Base-by-base conservation (phyloP, 192 early-diverging fungal species). In the Mortierella alpina region DNA sequence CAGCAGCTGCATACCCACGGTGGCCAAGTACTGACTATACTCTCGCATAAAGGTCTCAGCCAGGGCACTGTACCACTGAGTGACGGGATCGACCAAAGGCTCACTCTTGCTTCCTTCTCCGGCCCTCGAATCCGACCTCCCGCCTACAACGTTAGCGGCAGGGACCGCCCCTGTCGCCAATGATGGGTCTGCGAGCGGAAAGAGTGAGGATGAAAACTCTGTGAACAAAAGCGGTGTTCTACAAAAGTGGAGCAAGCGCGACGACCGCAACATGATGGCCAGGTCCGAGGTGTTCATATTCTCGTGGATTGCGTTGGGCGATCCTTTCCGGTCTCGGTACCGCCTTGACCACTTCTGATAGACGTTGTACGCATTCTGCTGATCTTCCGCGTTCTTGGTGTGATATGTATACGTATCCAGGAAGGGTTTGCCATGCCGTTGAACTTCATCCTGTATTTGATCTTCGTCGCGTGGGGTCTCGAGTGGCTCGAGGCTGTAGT, bases 191-290 rank as follows among this genome's bases (percentile, higher is more conserved):
- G 64, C 60, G 8, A 50, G 23, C 22, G 50, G 68, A 31, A 71
- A 75, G 8, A 73, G 46, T 13, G 75, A 73, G 4, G 76, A 70
- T 6, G 60, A 73, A 45, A 77, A 82, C 22, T 84, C 86, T 13
- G 83, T 79, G 51, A 90, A 87, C 11, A 87, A 54, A 5, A 88
- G 48, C 20, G 87, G 87, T 7, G 89, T 90, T 18, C 89, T 75
- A 70, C 89, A 88, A 51, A 90, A 90, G 68, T 90, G 89, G 23
- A 90, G 72, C n/a, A 90, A 58, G 57, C 87, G 68, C 13, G 89
- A 87, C 0, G 87, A 86, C 39, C 86, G 85, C 46, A 90, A 56
- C 68, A 90, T 86, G 18, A 85, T 82, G 4, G 81, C 81, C 48
- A 88, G 67, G 65, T 90, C 87, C 14, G 74, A 72, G 5, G 70